A percentile compares a stretch with the other conserved stretches of the same genome.
These are phyloP conservation scores for Chlorella sp. DNA, from an alignment of 139 green algal species.

Conservation along the genomic window DNA sequence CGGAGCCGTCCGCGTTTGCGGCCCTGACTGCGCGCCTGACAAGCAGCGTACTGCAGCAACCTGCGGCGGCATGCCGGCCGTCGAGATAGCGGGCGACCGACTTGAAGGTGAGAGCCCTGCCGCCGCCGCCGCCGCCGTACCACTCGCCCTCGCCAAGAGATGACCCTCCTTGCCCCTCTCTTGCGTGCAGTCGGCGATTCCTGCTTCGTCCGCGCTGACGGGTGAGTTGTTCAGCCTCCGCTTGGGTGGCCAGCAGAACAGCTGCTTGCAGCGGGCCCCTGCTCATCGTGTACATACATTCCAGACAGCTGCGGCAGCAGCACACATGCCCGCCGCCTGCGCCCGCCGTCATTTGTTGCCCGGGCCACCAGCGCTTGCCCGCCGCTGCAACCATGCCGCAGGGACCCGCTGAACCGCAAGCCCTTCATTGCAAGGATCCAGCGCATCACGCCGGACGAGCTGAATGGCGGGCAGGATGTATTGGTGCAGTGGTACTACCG, in stretches of 20 bases:
- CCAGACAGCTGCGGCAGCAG: too few species aligned
- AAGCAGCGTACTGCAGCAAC: too few species aligned
- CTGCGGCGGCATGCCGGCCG: not conserved
- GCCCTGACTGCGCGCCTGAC: too few species aligned
- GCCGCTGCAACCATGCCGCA: not conserved
- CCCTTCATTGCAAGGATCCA: constrained; percentile 9
- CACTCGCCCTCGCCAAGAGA: too few species aligned
- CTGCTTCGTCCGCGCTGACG: constrained; percentile 18
- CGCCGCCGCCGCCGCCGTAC: too few species aligned
- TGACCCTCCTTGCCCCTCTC: not conserved
- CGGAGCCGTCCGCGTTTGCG: too few species aligned
- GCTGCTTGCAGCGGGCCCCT: too few species aligned
- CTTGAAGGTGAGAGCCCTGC: not conserved
- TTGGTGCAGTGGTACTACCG: constrained; percentile 16
- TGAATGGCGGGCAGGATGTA: constrained; percentile 11
- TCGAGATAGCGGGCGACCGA: not conserved
- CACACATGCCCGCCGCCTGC: not conserved
- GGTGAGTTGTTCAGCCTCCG: not conserved
- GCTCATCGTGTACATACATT: too few species aligned
- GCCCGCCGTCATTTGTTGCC: too few species aligned
- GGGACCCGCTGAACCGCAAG: not conserved
- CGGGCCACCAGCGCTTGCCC: too few species aligned
- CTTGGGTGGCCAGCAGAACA: too few species aligned
- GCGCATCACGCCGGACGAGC: not conserved
- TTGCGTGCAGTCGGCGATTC: not conserved